phyloP scores from a whole-genome alignment of 2,329 filamentous ascomycete species.

The Talaromyces sp. region DNA sequence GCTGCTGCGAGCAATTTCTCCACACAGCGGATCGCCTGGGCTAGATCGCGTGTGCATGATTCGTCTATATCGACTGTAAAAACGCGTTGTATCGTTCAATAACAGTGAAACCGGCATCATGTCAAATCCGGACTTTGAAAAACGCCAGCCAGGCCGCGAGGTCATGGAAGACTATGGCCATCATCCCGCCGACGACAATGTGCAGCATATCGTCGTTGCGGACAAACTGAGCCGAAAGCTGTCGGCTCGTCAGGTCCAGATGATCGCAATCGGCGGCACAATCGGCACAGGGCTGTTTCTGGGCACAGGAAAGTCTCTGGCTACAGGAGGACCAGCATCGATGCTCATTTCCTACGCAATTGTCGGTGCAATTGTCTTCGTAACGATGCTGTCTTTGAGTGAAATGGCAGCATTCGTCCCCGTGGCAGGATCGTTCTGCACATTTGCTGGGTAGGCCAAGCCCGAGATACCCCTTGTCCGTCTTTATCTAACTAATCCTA shows the following conservation, averaged over 20 bases:
- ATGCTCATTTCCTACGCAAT: slow-evolving; percentile 41
- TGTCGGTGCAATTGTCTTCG: slow-evolving; percentile 59
- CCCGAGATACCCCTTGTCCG: neutral
- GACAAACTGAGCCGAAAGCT: slow-evolving; percentile 53
- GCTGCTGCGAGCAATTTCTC: neutral
- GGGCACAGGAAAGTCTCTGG: slow-evolving; percentile 34
- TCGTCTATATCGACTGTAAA: neutral
- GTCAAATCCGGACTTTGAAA: slow-evolving; percentile 6
- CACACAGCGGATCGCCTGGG: neutral
- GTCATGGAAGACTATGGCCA: neutral
- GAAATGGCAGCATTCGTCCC: slow-evolving; percentile 58
- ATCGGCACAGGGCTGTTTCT: slow-evolving; percentile 40
- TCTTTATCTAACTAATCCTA: slow-evolving; percentile 7
- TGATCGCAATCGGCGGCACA: slow-evolving; percentile 46
- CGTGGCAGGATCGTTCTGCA: slow-evolving; percentile 52
- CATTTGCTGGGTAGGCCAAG: slow-evolving; percentile 46
- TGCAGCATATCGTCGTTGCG: slow-evolving; percentile 22
- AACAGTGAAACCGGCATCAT: neutral
- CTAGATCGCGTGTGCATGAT: neutral
- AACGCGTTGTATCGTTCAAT: neutral
- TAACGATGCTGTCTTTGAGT: slow-evolving; percentile 71
- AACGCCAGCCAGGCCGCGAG: neutral
- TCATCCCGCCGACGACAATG: slow-evolving; percentile 1
- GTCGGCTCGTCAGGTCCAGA: slow-evolving; percentile 53
- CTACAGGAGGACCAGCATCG: slow-evolving; percentile 31